phyloP scores from a whole-genome alignment of 176 grass and related monocot genomes.

The Puccinellia tenuiflora region DNA sequence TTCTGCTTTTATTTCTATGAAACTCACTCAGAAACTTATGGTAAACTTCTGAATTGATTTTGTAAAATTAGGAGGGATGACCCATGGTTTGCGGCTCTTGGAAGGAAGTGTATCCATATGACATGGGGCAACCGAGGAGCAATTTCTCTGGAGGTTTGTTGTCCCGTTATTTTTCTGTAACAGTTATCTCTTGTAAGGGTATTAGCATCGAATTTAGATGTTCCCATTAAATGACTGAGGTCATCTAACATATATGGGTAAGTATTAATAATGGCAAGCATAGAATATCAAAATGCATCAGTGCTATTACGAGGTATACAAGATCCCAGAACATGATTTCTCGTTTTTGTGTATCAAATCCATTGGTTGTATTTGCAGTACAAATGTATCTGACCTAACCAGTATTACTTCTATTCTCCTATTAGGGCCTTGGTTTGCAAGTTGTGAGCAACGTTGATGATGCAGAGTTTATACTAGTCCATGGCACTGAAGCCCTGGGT shows the following conservation, averaged over 20 bases:
- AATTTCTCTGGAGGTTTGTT: constrained; percentile 79
- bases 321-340: neutral
- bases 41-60: neutral
- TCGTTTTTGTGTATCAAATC: neutral
- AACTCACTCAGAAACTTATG: neutral
- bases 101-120: constrained; percentile 77
- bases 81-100: constrained; percentile 80
- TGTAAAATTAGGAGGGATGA: constrained; percentile 58
- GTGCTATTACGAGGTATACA: too few species aligned
- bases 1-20: neutral
- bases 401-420: neutral
- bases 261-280: neutral
- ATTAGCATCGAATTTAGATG: neutral
- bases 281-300: neutral
- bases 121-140: constrained; percentile 81
- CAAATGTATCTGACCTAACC: neutral
- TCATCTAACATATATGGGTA: too few species aligned
- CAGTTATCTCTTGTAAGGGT: neutral
- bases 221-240: neutral
- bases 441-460: constrained; percentile 64
- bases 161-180: neutral
- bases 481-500: constrained; percentile 88
- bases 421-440: constrained; percentile 79
- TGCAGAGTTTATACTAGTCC: constrained; percentile 83
- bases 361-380: neutral